phyloP scores from a whole-genome alignment of 1,284 basidiomycete genomes.

The Trametes pubescens region DNA sequence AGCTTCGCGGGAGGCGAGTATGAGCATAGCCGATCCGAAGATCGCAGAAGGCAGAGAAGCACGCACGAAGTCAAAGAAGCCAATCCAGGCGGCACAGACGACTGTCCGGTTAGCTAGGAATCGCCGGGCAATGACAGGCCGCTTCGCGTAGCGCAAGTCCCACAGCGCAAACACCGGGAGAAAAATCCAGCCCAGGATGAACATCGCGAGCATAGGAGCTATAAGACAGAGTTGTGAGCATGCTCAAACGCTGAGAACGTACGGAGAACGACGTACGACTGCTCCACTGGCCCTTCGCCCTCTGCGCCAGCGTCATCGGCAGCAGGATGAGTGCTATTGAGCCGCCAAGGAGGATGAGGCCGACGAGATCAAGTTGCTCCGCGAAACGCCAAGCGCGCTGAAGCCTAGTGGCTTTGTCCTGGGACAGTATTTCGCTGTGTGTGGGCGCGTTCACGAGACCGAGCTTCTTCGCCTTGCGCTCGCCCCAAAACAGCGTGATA shows the following conservation, averaged over 20 bases:
- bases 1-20: conserved; percentile 45
- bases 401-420: conserved; percentile 15
- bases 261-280: conserved; percentile 36
- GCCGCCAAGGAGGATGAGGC: conserved; percentile 63
- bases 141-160: conserved; percentile 57
- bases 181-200: conserved; percentile 56
- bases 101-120: conserved; percentile 68
- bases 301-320: conserved; percentile 60
- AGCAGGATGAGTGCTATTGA: conserved; percentile 62
- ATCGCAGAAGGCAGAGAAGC: conserved; percentile 1
- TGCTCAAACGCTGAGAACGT: neutral
- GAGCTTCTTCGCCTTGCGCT: conserved; percentile 64
- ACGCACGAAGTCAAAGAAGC: conserved; percentile 75
- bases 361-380: conserved; percentile 67
- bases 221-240: neutral
- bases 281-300: conserved; percentile 46
- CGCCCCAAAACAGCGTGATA: conserved; percentile 74
- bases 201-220: conserved; percentile 65
- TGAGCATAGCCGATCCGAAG: neutral
- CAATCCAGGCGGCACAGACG: conserved; percentile 68
- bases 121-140: conserved; percentile 61
- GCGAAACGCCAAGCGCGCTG: conserved; percentile 45
- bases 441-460: conserved; percentile 47
- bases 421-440: conserved; percentile 22
- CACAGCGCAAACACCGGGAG: conserved; percentile 56